Evolutionary conservation across 108 stramenopile species (phyloP), one percentile per base, ranked within the genome.

Genomic region (Bacterosira constricta): DNA sequence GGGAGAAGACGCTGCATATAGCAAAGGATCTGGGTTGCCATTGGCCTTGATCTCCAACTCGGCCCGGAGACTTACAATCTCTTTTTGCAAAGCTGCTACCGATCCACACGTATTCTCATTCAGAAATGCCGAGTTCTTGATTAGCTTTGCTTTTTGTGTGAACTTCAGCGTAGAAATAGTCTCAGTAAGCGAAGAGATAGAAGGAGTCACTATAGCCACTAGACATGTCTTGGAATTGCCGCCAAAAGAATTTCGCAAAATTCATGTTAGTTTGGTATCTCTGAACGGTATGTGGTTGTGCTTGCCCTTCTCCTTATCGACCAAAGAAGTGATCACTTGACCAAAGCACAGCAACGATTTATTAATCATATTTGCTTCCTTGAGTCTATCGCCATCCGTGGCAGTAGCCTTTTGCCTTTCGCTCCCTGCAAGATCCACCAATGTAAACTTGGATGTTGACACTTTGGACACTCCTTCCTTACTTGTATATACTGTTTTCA

Each of bases 281-380:
- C 79, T 66, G 58, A 74, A 80, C 26, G 69, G 83, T 2, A 75
- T 66, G 66, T 75, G 77, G 31, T 46, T 38, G 11, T 34, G 53
- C 4, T 54, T 55, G 12, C 80, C 77, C 27, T 56, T 15, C 20
- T 85, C 68, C 20, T 20, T 65, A 39, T 84, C 86, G 5, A 82
- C 76, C 1, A 91, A 81, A 10, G 86, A 85, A 41, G 85, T 83
- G 59, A 91, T 91, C 29, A 91, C 90, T 27, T 87, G 69, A 9
- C 90, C 90, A n/a, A 91, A 67, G 59, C 84, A 79, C 4, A 74
- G 65, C 10, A 91, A 65, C 1, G 85, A 86, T 18, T 66, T 79
- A 56, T 91, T 91, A 71, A 91, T 91, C 61, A 72, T 87, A 37
- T 75, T 76, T 13, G 90, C 88, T 60, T 91, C 90, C 71, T 87